Evolutionary conservation across 176 grass and related monocot genomes (phyloP), one percentile per base, ranked within the genome.

Genomic region (Saccharum officinarum): DNA sequence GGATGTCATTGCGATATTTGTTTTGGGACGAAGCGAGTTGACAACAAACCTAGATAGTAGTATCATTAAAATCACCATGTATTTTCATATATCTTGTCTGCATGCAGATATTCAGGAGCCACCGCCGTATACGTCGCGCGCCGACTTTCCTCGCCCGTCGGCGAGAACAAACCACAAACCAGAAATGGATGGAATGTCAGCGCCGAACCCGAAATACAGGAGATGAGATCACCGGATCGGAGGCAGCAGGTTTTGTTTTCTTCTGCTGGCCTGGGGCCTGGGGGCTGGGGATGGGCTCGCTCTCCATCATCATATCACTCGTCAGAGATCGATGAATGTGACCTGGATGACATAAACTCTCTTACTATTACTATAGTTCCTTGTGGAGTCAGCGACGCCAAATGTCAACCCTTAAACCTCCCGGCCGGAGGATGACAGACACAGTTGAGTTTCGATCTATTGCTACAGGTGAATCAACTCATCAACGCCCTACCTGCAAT

Each of bases 181-280:
- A 47, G 57, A 30, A 6, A 7, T 8, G 23, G 44, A 16, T 15
- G 14, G 40, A 73, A 65, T 64, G 67, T 39, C 76, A 50, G 18
- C 13, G 41, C 39, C 18, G 52, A 46, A 45, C 47, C 55, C 40
- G 25, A 69, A 49, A 81, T 81, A 41, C 78, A 55, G 69, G 44
- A 75, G 69, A 86, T 80, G 85, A 80, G 6, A 34, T 73, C 77
- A 80, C 12, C 39, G 44, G 30, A 80, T 12, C 39, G 44, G 30
- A 60, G 68, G 68, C 37, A 44, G 41, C 39, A 38, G 67, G 67
- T n/a, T 80, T 34, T 45, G 8, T 74, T 67, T 67, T 47, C 66
- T 40, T 8, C 66, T 46, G 6, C 30, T 26, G 23, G 22, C 22
- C 22, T 57, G 17, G 2, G 54, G 55, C 7, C 39, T n/a, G n/a